phyloP scores from a whole-genome alignment of 768 basidiomycete genomes.

The Lentinus tigrinus region DNA sequence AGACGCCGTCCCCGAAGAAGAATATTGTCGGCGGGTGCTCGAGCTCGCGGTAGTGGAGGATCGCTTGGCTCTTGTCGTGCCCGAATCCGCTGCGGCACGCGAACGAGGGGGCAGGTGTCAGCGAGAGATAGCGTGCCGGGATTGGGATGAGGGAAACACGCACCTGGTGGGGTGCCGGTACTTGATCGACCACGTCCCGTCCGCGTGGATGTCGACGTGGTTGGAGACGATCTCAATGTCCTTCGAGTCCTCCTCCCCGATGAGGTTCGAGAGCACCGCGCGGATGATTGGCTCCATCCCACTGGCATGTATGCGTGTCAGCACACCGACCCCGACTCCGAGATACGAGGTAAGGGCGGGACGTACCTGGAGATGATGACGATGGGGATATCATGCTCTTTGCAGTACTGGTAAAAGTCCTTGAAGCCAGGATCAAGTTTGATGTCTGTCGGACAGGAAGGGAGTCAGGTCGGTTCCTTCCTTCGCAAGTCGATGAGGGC shows the following conservation, averaged over 20 bases:
- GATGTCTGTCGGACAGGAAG: conserved; percentile 55
- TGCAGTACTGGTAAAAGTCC: conserved; percentile 84
- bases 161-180: conserved; percentile 89
- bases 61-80: conserved; percentile 95
- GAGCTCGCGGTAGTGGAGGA: conserved; percentile 83
- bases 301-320: conserved; percentile 35
- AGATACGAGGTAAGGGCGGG: neutral
- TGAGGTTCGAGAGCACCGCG: conserved; percentile 80
- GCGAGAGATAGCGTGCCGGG: neutral
- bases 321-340: neutral
- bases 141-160: conserved; percentile 5
- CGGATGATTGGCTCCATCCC: conserved; percentile 95
- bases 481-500: neutral
- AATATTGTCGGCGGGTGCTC: conserved; percentile 76
- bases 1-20: conserved; percentile 98
- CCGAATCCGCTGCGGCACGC: conserved; percentile 71
- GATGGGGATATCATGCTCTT: conserved; percentile 75
- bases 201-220: conserved; percentile 64
- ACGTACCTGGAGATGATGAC: conserved; percentile 88
- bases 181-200: conserved; percentile 77
- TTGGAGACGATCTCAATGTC: conserved; percentile 94
- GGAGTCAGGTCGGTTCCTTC: conserved; percentile 9
- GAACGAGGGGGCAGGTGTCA: neutral
- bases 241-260: conserved; percentile 69
- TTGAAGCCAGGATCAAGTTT: conserved; percentile 87